phyloP scores from a whole-genome alignment of 257 asterid species.

The Ligustrum vulgare region DNA sequence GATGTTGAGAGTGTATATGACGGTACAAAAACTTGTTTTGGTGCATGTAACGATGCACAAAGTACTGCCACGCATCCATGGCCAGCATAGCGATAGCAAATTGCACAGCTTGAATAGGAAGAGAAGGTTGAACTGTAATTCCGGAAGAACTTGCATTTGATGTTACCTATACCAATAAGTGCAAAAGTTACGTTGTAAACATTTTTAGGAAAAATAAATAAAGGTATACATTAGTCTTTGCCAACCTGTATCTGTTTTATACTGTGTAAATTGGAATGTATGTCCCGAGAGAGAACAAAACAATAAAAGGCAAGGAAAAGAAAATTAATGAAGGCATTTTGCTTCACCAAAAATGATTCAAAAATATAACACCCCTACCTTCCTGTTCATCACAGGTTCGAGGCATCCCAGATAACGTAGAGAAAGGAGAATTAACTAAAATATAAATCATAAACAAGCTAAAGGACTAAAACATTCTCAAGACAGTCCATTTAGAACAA shows the following conservation, averaged over 20 bases:
- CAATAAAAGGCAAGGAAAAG: background rate
- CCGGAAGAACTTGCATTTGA: slow-evolving; percentile 45
- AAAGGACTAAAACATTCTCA: background rate
- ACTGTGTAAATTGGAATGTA: background rate
- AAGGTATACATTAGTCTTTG: background rate
- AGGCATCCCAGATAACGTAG: background rate
- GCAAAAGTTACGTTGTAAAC: slow-evolving; percentile 24
- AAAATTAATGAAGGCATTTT: background rate
- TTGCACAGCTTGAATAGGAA: slow-evolving; percentile 53
- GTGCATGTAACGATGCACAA: slow-evolving; percentile 95
- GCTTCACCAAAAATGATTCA: background rate
- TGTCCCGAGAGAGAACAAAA: background rate
- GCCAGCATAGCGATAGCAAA: slow-evolving; percentile 74
- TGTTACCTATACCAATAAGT: slow-evolving; percentile 61
- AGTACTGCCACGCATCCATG: slow-evolving; percentile 96
- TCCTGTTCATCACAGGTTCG: background rate
- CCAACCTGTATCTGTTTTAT: background rate
- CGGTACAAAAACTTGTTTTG: slow-evolving; percentile 76
- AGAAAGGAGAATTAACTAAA: background rate
- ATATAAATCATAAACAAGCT: background rate
- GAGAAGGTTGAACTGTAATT: slow-evolving; percentile 54
- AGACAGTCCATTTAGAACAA: background rate
- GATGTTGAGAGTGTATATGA: slow-evolving; percentile 87
- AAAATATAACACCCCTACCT: background rate
- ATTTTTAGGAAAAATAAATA: background rate